Evolutionary conservation across 306 rosid species (phyloP).

Genomic region (Rosa lucieae): DNA sequence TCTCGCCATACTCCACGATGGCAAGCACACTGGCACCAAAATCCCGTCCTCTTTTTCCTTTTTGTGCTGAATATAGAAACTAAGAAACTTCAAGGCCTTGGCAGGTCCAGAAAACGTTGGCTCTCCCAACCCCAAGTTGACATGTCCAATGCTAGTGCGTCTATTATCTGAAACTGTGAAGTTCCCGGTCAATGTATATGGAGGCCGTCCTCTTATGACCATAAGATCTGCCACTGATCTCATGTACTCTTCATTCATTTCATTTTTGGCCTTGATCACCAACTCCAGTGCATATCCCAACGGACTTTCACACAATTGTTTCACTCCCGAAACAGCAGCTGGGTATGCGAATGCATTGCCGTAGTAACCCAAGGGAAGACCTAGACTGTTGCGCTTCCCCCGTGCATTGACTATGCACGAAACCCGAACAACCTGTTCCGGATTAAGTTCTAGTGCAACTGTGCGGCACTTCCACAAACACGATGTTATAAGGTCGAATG

Average conservation of each 20-base stretch:
- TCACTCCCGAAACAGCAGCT: neutral
- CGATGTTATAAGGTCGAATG: too few relatives aligned
- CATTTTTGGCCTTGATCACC: constrained; percentile 28
- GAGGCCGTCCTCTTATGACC: constrained; percentile 30
- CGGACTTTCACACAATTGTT: neutral
- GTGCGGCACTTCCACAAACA: too few relatives aligned
- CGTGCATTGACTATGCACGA: too few relatives aligned
- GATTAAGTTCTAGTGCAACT: too few relatives aligned
- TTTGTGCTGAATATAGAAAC: neutral
- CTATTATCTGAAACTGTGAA: constrained; percentile 29
- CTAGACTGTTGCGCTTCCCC: neutral
- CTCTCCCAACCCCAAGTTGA: constrained; percentile 57
- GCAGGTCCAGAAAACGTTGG: constrained; percentile 36
- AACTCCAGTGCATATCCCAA: constrained; percentile 28
- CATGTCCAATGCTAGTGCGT: neutral
- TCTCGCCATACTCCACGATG: constrained; percentile 35
- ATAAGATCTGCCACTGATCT: constrained; percentile 40
- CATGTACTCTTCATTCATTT: constrained; percentile 36
- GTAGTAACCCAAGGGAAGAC: constrained; percentile 28
- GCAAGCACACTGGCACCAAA: constrained; percentile 38
- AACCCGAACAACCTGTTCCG: neutral
- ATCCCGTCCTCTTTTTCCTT: constrained; percentile 43
- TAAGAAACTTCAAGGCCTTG: neutral
- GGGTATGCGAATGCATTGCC: constrained; percentile 29
- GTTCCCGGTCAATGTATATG: neutral